Conservation (phyloP, 352 stramenopile genomes). For the Saprolegnia diclina region DNA sequence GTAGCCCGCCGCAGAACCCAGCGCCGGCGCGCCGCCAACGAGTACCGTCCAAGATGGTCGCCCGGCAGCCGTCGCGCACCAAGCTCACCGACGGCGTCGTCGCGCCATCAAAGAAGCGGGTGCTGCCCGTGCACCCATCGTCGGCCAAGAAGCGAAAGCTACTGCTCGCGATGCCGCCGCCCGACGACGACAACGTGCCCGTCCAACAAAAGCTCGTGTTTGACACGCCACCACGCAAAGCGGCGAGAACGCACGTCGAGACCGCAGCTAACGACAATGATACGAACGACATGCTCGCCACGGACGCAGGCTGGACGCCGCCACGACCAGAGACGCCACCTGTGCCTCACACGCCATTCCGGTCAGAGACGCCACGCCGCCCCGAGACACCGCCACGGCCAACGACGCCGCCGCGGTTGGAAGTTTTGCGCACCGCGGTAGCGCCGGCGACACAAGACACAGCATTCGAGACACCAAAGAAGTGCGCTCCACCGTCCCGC, state of each 20-base stretch:
- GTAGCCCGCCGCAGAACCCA: neutral
- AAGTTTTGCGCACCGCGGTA: too few species aligned
- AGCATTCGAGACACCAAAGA: neutral
- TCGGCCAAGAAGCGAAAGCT: conserved; percentile 8
- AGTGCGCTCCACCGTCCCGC: neutral
- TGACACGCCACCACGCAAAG: neutral
- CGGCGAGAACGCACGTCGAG: too few species aligned
- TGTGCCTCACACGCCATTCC: too few species aligned
- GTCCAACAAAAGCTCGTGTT: neutral
- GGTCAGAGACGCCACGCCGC: too few species aligned
- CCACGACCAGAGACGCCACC: neutral
- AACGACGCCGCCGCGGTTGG: too few species aligned
- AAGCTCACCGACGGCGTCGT: neutral
- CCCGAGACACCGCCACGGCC: neutral
- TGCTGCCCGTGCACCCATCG: neutral
- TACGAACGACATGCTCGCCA: too few species aligned
- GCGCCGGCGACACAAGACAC: neutral
- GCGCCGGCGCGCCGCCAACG: too few species aligned
- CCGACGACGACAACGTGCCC: neutral
- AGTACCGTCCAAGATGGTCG: neutral
- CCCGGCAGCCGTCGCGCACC: neutral
- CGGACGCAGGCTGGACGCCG: too few species aligned
- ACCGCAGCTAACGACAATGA: too few species aligned
- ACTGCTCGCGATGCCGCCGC: too few species aligned
- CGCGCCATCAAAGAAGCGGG: neutral